Conservation (phyloP, 163 green algal genomes). For the Picocystis sp. region DNA sequence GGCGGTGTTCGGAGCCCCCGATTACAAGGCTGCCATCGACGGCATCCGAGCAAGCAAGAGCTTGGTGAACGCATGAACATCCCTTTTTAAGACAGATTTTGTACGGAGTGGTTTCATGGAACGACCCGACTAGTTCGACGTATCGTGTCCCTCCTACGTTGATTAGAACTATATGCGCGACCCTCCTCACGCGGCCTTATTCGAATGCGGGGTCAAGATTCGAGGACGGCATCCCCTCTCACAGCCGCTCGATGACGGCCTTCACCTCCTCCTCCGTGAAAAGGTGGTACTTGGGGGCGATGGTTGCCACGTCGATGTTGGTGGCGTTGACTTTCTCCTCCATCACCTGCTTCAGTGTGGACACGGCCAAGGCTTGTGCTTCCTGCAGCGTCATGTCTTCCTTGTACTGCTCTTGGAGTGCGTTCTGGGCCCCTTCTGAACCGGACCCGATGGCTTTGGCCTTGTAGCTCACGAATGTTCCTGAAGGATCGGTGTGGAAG, state of each 20-base stretch:
- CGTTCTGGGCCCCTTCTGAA: conserved; percentile 63
- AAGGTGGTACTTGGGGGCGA: conserved; percentile 77
- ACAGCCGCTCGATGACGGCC: conserved; percentile 62
- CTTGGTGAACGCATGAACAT: conserved; percentile 7
- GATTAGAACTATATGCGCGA: no score
- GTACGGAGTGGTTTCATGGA: no score
- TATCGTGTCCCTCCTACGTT: no score
- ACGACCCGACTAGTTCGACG: no score
- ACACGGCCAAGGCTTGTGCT: conserved; percentile 80
- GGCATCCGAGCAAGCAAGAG: conserved; percentile 61
- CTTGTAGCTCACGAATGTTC: conserved; percentile 80
- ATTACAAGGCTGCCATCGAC: conserved; percentile 69
- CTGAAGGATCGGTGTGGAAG: conserved; percentile 89
- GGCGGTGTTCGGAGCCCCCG: conserved; percentile 71
- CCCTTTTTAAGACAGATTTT: no score
- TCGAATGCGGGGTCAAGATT: no score
- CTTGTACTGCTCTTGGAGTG: conserved; percentile 60
- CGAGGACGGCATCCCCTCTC: conserved; percentile 1
- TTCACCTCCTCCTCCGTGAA: conserved; percentile 76
- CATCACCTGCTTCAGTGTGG: conserved; percentile 97
- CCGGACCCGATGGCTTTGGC: conserved; percentile 94
- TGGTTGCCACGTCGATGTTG: conserved; percentile 88
- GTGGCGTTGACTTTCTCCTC: conserved; percentile 95
- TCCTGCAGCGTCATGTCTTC: conserved; percentile 85
- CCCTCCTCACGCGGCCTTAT: no score